phyloP scores from a whole-genome alignment of 768 basidiomycete genomes.

The Termitomyces sp. region DNA sequence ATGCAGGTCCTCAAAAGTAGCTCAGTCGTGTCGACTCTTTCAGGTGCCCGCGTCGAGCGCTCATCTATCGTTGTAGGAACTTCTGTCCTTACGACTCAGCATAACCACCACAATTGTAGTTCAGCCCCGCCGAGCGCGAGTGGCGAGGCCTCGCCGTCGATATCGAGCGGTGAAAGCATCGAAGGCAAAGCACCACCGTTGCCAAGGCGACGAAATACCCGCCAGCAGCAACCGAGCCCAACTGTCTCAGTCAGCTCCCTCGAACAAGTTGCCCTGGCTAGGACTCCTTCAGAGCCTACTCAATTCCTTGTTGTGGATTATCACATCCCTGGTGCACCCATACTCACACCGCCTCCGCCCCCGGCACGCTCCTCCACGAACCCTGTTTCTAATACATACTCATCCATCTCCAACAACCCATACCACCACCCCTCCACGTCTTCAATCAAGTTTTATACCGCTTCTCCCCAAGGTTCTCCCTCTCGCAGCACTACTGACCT shows the following conservation, averaged over 20 bases:
- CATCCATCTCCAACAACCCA: slow-evolving; percentile 6
- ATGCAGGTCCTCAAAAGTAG: slow-evolving; percentile 69
- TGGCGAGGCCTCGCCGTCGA: not conserved
- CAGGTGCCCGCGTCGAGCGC: slow-evolving; percentile 23
- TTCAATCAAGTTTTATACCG: slow-evolving; percentile 1
- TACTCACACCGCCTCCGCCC: slow-evolving; percentile 2
- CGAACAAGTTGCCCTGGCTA: slow-evolving; percentile 40
- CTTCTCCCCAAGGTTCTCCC: slow-evolving; percentile 26
- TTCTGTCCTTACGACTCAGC: slow-evolving; percentile 20
- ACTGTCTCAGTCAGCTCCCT: slow-evolving; percentile 37
- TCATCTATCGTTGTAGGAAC: slow-evolving; percentile 31
- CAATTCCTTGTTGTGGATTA: not conserved
- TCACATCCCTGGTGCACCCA: not conserved
- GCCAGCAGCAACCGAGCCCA: slow-evolving; percentile 27
- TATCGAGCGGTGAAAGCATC: slow-evolving; percentile 5
- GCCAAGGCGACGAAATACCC: slow-evolving; percentile 22
- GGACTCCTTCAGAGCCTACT: slow-evolving; percentile 3
- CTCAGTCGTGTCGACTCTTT: slow-evolving; percentile 25
- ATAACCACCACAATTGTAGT: slow-evolving; percentile 7
- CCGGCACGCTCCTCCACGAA: slow-evolving; percentile 1
- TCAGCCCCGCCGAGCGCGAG: not conserved
- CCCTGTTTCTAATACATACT: slow-evolving; percentile 3
- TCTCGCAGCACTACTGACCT: slow-evolving; percentile 18
- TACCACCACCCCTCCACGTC: slow-evolving; percentile 4
- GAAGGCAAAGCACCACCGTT: slow-evolving; percentile 19